Percentiles rank a stretch among this genome's conserved stretches.
phyloP scores from a whole-genome alignment of 2,329 filamentous ascomycete genomes.

The Cryphonectria japonica region DNA sequence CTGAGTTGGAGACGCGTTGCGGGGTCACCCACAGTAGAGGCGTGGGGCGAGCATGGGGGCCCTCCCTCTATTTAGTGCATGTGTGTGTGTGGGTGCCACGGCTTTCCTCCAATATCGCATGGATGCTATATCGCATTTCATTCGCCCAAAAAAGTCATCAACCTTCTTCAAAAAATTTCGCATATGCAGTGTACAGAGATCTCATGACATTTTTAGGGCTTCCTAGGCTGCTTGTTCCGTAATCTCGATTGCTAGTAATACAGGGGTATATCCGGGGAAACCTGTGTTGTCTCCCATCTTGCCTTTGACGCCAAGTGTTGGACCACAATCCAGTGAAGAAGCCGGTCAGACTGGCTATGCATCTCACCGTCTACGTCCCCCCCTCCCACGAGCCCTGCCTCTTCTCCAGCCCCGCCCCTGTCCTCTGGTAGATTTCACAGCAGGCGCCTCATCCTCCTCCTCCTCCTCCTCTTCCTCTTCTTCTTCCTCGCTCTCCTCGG shows the following conservation, averaged over 20 bases:
- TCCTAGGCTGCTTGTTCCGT: neutral
- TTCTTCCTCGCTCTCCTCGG: constrained; percentile 39
- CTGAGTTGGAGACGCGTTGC: neutral
- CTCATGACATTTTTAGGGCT: neutral
- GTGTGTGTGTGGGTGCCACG: neutral
- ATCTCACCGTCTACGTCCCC: constrained; percentile 24
- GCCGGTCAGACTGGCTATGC: neutral
- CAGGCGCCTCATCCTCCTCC: constrained; percentile 36
- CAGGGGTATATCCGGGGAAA: constrained; percentile 25
- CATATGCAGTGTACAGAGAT: neutral
- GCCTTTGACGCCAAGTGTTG: neutral
- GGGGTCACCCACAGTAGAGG: neutral
- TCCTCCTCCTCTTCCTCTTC: constrained; percentile 32
- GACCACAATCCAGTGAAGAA: neutral
- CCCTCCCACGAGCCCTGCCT: constrained; percentile 40
- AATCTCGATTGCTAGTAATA: constrained; percentile 15
- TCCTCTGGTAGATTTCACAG: constrained; percentile 43
- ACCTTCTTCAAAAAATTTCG: neutral
- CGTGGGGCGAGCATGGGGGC: constrained; percentile 8
- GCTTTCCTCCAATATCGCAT: neutral
- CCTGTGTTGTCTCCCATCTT: constrained; percentile 2
- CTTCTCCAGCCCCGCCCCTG: constrained; percentile 41
- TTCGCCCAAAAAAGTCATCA: neutral
- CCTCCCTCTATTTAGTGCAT: neutral
- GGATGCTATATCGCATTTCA: neutral